These are phyloP conservation scores for Fusarium sp. DNA, from an alignment of 2,329 filamentous ascomycete species.

Conservation along the genomic window DNA sequence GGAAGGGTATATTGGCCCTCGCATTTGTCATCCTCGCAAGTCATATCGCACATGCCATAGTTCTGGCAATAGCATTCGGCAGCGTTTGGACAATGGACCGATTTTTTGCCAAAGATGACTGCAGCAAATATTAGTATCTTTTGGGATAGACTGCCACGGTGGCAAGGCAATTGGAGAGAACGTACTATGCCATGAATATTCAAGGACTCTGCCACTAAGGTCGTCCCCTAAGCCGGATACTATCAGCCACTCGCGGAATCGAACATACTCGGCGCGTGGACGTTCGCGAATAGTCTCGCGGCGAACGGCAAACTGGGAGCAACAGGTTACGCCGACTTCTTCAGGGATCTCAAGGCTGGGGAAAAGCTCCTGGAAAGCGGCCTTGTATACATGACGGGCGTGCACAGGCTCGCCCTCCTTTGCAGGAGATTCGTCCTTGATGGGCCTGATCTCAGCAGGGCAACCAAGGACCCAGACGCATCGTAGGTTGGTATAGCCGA, in stretches of 20 bases:
- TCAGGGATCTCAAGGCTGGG: slow-evolving; percentile 56
- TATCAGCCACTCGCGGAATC: slow-evolving; percentile 68
- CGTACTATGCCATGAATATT: slow-evolving; percentile 72
- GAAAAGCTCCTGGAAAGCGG: slow-evolving; percentile 54
- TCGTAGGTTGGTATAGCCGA: slow-evolving; percentile 68
- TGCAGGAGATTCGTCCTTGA: slow-evolving; percentile 49
- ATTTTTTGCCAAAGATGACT: slow-evolving; percentile 67
- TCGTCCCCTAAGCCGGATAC: slow-evolving; percentile 63
- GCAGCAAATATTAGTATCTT: slow-evolving; percentile 23
- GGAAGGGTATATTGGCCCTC: slow-evolving; percentile 67
- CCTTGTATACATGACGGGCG: slow-evolving; percentile 54
- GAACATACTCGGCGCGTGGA: slow-evolving; percentile 62
- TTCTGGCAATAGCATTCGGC: slow-evolving; percentile 72
- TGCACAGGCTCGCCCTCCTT: slow-evolving; percentile 48
- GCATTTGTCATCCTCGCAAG: slow-evolving; percentile 58
- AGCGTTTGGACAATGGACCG: slow-evolving; percentile 68
- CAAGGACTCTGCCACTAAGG: slow-evolving; percentile 67
- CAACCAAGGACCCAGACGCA: slow-evolving; percentile 68
- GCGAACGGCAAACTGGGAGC: slow-evolving; percentile 71
- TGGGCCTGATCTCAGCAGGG: slow-evolving; percentile 56
- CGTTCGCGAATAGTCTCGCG: slow-evolving; percentile 59
- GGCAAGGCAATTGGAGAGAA: slow-evolving; percentile 39
- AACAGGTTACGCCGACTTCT: slow-evolving; percentile 66
- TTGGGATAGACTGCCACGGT: not conserved
- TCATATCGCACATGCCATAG: slow-evolving; percentile 66